Conservation (phyloP, 1,284 basidiomycete genomes). For the Tilletia indica region DNA sequence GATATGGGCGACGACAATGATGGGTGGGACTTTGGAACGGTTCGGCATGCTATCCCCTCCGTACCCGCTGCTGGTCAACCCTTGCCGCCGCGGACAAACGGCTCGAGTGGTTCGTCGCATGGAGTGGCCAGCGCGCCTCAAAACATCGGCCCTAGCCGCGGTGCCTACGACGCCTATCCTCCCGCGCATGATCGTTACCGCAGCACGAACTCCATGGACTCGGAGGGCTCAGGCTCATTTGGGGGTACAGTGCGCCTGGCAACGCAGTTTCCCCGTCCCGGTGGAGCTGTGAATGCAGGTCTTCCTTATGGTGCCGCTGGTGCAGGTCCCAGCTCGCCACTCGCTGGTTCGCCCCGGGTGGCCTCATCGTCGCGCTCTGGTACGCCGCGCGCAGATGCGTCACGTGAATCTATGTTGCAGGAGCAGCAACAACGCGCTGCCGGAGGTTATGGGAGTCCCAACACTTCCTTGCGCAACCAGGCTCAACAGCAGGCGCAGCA, state of each 20-base stretch:
- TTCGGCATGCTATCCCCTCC: constrained; percentile 37
- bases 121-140: neutral
- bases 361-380: neutral
- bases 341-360: neutral
- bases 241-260: constrained; percentile 43
- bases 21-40: constrained; percentile 50
- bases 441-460: neutral
- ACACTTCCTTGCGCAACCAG: constrained; percentile 1
- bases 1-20: constrained; percentile 39
- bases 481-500: neutral
- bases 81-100: constrained; percentile 6
- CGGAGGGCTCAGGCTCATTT: constrained; percentile 34
- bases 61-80: constrained; percentile 22
- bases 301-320: neutral
- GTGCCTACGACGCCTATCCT: neutral
- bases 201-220: constrained; percentile 31
- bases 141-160: neutral
- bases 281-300: neutral
- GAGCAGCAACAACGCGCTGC: constrained; percentile 6
- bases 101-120: neutral
- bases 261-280: constrained; percentile 29
- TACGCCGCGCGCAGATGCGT: constrained; percentile 9
- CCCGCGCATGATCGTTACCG: constrained; percentile 30
- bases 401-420: neutral
- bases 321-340: neutral